phyloP scores from a whole-genome alignment of 306 rosid species.

The Malus sieversii region DNA sequence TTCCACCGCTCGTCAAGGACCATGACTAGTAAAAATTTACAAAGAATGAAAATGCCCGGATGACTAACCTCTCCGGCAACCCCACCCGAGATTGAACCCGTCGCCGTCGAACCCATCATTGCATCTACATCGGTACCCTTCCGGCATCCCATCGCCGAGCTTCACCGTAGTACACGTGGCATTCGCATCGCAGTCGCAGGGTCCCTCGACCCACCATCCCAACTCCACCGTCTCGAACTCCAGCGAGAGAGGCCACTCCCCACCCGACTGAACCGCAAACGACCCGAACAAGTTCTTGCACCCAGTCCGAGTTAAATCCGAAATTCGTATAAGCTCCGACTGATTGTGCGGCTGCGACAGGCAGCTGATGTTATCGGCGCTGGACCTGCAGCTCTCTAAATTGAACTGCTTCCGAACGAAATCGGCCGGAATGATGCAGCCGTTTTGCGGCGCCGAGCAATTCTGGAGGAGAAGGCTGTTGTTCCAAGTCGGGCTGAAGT shows the following conservation, averaged over 20 bases:
- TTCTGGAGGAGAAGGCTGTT: slow-evolving; percentile 53
- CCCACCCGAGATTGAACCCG: slow-evolving; percentile 42
- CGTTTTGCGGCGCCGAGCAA: slow-evolving; percentile 18
- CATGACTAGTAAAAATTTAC: background rate
- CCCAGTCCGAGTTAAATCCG: background rate
- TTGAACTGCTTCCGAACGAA: slow-evolving; percentile 16
- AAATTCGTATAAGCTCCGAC: background rate
- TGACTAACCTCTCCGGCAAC: slow-evolving; percentile 74
- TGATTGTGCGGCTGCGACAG: slow-evolving; percentile 6
- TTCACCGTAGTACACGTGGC: slow-evolving; percentile 4
- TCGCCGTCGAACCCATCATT: slow-evolving; percentile 48
- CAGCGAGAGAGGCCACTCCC: slow-evolving; percentile 21
- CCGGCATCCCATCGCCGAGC: background rate
- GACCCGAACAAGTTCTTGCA: slow-evolving; percentile 54
- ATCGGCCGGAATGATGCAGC: slow-evolving; percentile 37
- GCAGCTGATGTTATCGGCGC: slow-evolving; percentile 40
- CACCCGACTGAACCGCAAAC: slow-evolving; percentile 23
- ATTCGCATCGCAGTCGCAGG: slow-evolving; percentile 15
- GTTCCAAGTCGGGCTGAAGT: slow-evolving; percentile 34
- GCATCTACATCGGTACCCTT: slow-evolving; percentile 58
- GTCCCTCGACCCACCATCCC: slow-evolving; percentile 65
- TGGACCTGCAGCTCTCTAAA: slow-evolving; percentile 7
- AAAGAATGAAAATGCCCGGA: background rate
- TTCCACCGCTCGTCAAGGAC: background rate
- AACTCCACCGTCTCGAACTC: slow-evolving; percentile 53